phyloP scores from a whole-genome alignment of 352 stramenopile species.

The Thalassiosira tumida region DNA sequence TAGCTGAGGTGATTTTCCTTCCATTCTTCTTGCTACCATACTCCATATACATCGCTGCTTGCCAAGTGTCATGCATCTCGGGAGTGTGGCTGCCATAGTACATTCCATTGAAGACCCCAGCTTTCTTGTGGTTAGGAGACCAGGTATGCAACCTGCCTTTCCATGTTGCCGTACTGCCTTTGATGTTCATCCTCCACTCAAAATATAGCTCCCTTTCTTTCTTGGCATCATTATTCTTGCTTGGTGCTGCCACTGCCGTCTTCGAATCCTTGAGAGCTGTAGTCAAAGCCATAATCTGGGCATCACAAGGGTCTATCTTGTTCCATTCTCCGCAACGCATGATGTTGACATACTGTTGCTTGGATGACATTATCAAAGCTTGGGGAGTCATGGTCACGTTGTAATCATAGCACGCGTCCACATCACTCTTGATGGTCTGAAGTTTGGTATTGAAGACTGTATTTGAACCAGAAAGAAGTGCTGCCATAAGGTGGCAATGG shows the following conservation, averaged over 20 bases:
- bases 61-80: background rate
- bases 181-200: background rate
- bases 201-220: background rate
- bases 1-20: background rate
- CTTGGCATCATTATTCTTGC: background rate
- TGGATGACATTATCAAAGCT: background rate
- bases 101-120: background rate
- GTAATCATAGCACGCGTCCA: background rate
- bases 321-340: background rate
- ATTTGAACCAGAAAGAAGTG: background rate
- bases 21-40: background rate
- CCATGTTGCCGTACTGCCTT: background rate
- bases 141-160: background rate
- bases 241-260: background rate
- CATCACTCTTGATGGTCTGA: background rate
- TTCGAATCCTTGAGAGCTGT: background rate
- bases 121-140: background rate
- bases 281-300: background rate
- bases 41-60: background rate
- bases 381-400: background rate
- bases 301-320: background rate
- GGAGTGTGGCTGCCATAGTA: background rate
- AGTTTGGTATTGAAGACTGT: background rate
- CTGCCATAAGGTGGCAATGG: background rate
- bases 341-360: background rate